These are phyloP conservation scores for Hypoxylon rickii DNA, from an alignment of 495 filamentous ascomycete genomes.

Conservation along the genomic window DNA sequence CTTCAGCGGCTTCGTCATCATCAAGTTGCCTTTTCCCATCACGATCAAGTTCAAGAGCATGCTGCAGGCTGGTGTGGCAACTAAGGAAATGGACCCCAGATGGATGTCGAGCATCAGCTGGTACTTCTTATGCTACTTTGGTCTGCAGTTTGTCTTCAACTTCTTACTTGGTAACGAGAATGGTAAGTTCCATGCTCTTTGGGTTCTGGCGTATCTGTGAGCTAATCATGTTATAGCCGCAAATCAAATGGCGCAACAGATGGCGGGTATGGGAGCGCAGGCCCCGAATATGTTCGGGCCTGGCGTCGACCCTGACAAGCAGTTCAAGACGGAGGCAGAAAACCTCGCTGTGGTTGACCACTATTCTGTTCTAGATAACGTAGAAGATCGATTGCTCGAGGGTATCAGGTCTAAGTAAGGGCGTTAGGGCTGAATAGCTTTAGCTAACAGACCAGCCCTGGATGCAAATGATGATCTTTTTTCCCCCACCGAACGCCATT, in stretches of 20 bases:
- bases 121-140: conserved; percentile 98
- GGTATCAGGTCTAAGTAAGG: conserved; percentile 48
- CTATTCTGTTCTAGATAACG: conserved; percentile 82
- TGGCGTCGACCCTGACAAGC: conserved; percentile 92
- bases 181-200: conserved; percentile 56
- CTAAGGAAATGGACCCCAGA: conserved; percentile 91
- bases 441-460: conserved; percentile 5
- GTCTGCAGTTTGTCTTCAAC: conserved; percentile 95
- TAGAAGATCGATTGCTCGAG: conserved; percentile 80
- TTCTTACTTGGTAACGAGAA: conserved; percentile 96
- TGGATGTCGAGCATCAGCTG: conserved; percentile 98
- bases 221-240: conserved; percentile 64
- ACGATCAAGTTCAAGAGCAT: conserved; percentile 99
- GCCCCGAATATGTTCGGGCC: conserved; percentile 80
- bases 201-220: neutral
- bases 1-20: conserved; percentile 96
- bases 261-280: conserved; percentile 77
- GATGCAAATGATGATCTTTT: conserved; percentile 18
- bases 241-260: conserved; percentile 92
- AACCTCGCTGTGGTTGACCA: conserved; percentile 95
- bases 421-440: conserved; percentile 22
- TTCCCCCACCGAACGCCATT: conserved; percentile 9
- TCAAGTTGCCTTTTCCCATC: conserved; percentile 97
- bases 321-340: conserved; percentile 88
- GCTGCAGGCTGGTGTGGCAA: conserved; percentile 95